Evolutionary conservation across 2,329 filamentous ascomycete species (phyloP), one percentile per base, ranked within the genome.

Genomic region (Colletotrichum cordylinicola): DNA sequence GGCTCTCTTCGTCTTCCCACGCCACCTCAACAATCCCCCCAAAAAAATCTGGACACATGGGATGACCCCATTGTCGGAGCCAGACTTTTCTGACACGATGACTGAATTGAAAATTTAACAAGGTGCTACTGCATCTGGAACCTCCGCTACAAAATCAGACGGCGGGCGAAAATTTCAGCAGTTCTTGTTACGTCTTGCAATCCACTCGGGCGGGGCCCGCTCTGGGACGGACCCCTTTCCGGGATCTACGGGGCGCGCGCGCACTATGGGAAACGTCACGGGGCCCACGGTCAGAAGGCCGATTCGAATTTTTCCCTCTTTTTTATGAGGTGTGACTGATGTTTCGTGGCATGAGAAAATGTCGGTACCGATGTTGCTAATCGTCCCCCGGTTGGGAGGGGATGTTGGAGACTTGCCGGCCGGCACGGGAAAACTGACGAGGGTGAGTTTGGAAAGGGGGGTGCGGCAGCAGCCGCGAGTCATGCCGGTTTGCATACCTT

Each of bases 111-210:
- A 15, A 48, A 70, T 21, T 55, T 21, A 48, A 16, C 0, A 21
- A 75, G 64, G 75, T 60, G 52, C 43, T 68, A 72, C 75, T 75
- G 39, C 8, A 56, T 68, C 21, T 24, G 75, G 75, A 68, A 75
- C 58, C 75, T 77, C 75, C 75, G 75, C 72, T 72, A 15, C 18
- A 24, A 33, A 67, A 55, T 68, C n/a, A 64, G 55, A 52, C 37
- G 58, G 58, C 68, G 37, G 67, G 39, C 58, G 72, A 75, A 77
- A 77, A 72, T 24, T 77, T 52, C 75, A 72, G 72, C 67, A 74
- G 68, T 77, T 75, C 35, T 61, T 72, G 72, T 77, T 77, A 77
- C 75, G 75, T 77, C 67, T 75, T 75, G 29, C 58, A 68, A 77
- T 75, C 75, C 72, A 77, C 75, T 77, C 61, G 67, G 66, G 48